phyloP scores from a whole-genome alignment of 1,284 basidiomycete species.

The Cryptococcus sp. region DNA sequence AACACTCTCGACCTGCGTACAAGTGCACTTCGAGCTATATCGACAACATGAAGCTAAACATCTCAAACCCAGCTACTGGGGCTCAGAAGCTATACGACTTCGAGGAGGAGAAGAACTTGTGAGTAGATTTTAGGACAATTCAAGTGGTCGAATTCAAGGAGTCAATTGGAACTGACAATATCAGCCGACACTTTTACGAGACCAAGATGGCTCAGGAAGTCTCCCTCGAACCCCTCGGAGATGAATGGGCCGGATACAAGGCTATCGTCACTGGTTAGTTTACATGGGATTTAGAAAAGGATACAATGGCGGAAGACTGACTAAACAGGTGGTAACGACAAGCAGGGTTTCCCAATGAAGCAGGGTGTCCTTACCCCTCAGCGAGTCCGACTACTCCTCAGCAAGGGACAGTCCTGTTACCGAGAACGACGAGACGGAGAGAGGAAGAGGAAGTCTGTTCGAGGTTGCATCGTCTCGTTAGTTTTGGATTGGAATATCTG shows the following conservation, averaged over 20 bases:
- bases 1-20: not conserved
- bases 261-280: constrained; percentile 80
- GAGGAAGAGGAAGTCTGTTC: constrained; percentile 79
- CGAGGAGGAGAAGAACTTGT: constrained; percentile 88
- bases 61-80: constrained; percentile 94
- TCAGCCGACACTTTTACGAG: constrained; percentile 88
- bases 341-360: constrained; percentile 92
- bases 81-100: constrained; percentile 94
- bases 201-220: constrained; percentile 97
- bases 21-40: not conserved
- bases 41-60: constrained; percentile 83
- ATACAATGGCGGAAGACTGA: not conserved
- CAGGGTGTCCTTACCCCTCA: constrained; percentile 94
- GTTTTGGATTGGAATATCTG: not conserved
- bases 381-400: constrained; percentile 90
- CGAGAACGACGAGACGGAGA: constrained; percentile 88
- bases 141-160: not conserved
- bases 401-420: constrained; percentile 97
- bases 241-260: constrained; percentile 97
- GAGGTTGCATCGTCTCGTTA: not conserved
- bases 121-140: constrained; percentile 41
- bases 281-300: not conserved
- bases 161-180: not conserved
- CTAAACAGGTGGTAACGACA: constrained; percentile 45
- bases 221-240: constrained; percentile 76